These are phyloP conservation scores for Ambrosia trifida DNA, from an alignment of 129 eudicot genomes.

Conservation along the genomic window DNA sequence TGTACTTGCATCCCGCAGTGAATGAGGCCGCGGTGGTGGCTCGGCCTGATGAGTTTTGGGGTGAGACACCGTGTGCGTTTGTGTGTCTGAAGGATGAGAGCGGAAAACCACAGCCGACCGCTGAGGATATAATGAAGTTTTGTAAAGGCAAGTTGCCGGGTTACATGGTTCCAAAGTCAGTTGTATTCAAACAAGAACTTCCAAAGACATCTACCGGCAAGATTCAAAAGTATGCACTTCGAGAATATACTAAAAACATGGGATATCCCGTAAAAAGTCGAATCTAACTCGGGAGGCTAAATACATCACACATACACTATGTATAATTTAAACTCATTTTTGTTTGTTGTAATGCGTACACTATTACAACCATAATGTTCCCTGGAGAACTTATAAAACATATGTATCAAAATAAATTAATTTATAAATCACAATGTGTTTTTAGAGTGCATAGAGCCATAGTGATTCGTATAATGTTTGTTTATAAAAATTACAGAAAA, in stretches of 20 bases:
- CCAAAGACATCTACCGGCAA: conserved; percentile 87
- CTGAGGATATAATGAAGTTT: conserved; percentile 51
- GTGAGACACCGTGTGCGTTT: conserved; percentile 91
- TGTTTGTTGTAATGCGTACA: too few species aligned
- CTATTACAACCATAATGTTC: too few species aligned
- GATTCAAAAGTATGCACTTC: conserved; percentile 64
- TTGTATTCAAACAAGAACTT: conserved; percentile 62
- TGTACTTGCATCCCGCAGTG: conserved; percentile 64
- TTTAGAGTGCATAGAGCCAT: too few species aligned
- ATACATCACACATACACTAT: too few species aligned
- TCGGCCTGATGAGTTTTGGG: conserved; percentile 75
- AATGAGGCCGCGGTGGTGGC: conserved; percentile 90
- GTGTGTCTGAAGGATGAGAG: conserved; percentile 51
- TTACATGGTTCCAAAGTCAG: conserved; percentile 78
- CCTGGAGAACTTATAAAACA: background rate
- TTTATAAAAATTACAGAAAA: too few species aligned
- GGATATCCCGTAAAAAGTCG: conserved; percentile 36
- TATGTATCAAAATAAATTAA: background rate
- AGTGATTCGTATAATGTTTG: too few species aligned
- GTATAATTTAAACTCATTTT: too few species aligned
- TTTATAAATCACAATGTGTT: background rate
- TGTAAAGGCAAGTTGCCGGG: conserved; percentile 63
- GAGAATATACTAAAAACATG: conserved; percentile 62
- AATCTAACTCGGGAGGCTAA: conserved; percentile 16
- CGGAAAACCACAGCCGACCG: conserved; percentile 22